Evolutionary conservation across 2,329 filamentous ascomycete genomes (phyloP).

Genomic region (Aspergillus sp.): DNA sequence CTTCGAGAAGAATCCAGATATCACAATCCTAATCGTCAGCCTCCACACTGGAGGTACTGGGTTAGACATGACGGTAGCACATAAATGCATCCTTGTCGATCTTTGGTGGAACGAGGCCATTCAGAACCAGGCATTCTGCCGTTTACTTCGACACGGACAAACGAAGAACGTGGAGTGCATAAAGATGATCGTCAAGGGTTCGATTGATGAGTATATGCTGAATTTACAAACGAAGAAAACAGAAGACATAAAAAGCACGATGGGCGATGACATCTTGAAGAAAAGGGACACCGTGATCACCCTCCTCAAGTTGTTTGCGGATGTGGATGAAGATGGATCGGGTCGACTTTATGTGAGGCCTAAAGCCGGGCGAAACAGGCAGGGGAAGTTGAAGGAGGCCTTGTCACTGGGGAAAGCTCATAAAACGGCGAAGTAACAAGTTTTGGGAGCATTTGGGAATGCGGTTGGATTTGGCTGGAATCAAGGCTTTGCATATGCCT

Average conservation of each 20-base stretch:
- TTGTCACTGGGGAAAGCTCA: neutral
- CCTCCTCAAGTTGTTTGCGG: conserved; percentile 29
- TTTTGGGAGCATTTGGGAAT: neutral
- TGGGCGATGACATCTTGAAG: conserved; percentile 23
- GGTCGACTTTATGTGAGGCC: neutral
- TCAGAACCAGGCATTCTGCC: conserved; percentile 61
- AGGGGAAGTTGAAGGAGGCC: neutral
- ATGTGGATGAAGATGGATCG: conserved; percentile 9
- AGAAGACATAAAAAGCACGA: conserved; percentile 21
- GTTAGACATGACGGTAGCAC: conserved; percentile 62
- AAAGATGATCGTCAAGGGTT: conserved; percentile 56
- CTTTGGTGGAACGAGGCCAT: conserved; percentile 62
- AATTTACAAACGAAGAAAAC: conserved; percentile 58
- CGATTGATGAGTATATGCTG: conserved; percentile 59
- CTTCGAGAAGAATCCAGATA: conserved; percentile 44
- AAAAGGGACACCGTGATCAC: conserved; percentile 16
- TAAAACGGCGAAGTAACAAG: neutral
- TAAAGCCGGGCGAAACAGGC: neutral
- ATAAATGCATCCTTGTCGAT: conserved; percentile 57
- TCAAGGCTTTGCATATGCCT: too few relatives aligned
- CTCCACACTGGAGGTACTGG: conserved; percentile 59
- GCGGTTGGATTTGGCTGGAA: neutral
- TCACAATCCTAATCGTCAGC: conserved; percentile 55
- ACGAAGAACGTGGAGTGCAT: conserved; percentile 58
- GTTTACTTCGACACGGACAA: conserved; percentile 68